These are phyloP conservation scores for Scedosporium minutisporum DNA, from an alignment of 2,329 filamentous ascomycete species.

Conservation along the genomic window DNA sequence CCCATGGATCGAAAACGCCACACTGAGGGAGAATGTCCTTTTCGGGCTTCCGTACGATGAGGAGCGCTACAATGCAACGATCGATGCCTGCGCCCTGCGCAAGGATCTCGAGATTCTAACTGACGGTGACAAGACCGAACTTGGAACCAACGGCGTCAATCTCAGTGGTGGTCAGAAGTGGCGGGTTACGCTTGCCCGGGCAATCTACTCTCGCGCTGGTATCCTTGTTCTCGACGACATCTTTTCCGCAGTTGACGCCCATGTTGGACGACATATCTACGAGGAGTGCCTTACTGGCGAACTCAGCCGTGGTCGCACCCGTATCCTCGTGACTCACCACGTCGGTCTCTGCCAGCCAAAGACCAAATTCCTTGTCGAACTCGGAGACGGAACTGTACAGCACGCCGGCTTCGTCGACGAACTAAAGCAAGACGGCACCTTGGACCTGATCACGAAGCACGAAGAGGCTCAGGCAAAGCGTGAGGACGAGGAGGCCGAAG, in stretches of 20 bases:
- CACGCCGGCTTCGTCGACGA: slow-evolving; percentile 57
- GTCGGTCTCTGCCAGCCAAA: slow-evolving; percentile 46
- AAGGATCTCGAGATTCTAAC: slow-evolving; percentile 69
- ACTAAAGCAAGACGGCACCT: slow-evolving; percentile 44
- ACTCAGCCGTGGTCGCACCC: slow-evolving; percentile 58
- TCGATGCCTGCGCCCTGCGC: slow-evolving; percentile 62
- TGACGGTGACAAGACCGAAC: slow-evolving; percentile 71
- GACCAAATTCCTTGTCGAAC: slow-evolving; percentile 64
- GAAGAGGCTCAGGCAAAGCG: slow-evolving; percentile 37
- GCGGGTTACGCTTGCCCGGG: slow-evolving; percentile 69
- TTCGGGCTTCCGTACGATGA: slow-evolving; percentile 65
- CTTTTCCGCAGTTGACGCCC: slow-evolving; percentile 73
- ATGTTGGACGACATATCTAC: slow-evolving; percentile 71
- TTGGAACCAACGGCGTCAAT: slow-evolving; percentile 58
- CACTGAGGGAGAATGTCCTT: slow-evolving; percentile 67
- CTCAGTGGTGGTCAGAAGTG: slow-evolving; percentile 83
- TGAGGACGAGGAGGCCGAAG: slow-evolving; percentile 39
- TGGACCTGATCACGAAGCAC: slow-evolving; percentile 48
- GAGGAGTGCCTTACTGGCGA: slow-evolving; percentile 66
- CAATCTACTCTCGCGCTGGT: slow-evolving; percentile 65
- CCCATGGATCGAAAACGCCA: slow-evolving; percentile 78
- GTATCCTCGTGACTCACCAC: slow-evolving; percentile 56
- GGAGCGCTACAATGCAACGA: slow-evolving; percentile 59
- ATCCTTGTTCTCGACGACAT: slow-evolving; percentile 71
- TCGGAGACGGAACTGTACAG: slow-evolving; percentile 58